Conservation (phyloP, 768 basidiomycete species). For the Kwoniella dendrophila region DNA sequence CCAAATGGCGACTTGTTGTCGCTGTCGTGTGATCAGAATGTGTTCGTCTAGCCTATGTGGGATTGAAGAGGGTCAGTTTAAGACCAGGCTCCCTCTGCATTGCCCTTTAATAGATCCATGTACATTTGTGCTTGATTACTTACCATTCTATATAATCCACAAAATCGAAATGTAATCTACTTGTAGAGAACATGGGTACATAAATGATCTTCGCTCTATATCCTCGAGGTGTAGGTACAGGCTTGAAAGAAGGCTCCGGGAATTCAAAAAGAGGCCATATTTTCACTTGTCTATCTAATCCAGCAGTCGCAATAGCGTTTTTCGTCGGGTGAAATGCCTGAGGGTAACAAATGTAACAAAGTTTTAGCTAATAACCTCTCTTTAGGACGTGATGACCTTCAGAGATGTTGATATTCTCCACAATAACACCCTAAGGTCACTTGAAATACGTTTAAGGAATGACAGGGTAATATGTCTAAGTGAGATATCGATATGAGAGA, state of each 20-base stretch:
- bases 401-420: background rate
- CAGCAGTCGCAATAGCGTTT: conserved; percentile 24
- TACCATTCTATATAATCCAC: conserved; percentile 36
- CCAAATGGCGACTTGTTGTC: conserved; percentile 22
- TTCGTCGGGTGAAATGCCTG: conserved; percentile 30
- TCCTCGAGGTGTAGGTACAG: conserved; percentile 18
- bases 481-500: too few species aligned
- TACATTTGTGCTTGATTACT: background rate
- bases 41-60: conserved; percentile 23
- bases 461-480: too few species aligned
- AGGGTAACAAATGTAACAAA: background rate
- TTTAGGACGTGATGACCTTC: background rate
- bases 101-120: background rate
- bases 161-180: conserved; percentile 20
- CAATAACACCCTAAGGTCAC: background rate
- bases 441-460: too few species aligned
- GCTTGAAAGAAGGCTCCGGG: conserved; percentile 4
- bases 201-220: conserved; percentile 29
- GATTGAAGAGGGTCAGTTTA: background rate
- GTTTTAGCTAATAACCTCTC: background rate
- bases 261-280: conserved; percentile 34
- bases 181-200: conserved; percentile 30
- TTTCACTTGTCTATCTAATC: conserved; percentile 28
- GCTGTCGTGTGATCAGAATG: conserved; percentile 22
- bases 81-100: background rate